phyloP scores from a whole-genome alignment of 1,284 basidiomycete species.

The Sphagnurus paluster region DNA sequence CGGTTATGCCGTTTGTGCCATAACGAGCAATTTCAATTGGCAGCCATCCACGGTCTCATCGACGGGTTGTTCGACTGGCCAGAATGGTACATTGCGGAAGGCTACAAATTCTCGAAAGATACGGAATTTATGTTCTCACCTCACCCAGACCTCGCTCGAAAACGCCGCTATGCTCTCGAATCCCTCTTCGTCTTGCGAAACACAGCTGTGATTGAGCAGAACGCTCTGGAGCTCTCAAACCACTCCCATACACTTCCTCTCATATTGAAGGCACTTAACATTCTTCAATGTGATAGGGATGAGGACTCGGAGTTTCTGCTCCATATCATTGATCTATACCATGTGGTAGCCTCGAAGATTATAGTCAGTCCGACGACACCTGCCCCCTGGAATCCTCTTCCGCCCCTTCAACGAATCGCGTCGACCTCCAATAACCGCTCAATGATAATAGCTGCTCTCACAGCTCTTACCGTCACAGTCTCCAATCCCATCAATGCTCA shows the following conservation, averaged over 20 bases:
- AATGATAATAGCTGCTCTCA: slow-evolving; percentile 65
- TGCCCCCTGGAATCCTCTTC: slow-evolving; percentile 42
- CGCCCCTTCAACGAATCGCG: slow-evolving; percentile 52
- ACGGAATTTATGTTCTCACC: slow-evolving; percentile 53
- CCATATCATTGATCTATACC: slow-evolving; percentile 67
- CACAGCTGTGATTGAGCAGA: slow-evolving; percentile 65
- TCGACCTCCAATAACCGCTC: slow-evolving; percentile 66
- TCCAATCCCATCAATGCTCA: slow-evolving; percentile 58
- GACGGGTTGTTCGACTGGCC: slow-evolving; percentile 83
- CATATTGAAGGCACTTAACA: slow-evolving; percentile 56
- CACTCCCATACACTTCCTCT: slow-evolving; percentile 61
- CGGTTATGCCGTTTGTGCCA: slow-evolving; percentile 73
- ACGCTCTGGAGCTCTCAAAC: slow-evolving; percentile 57
- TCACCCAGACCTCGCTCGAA: slow-evolving; percentile 47
- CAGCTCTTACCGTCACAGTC: slow-evolving; percentile 58
- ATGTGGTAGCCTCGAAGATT: slow-evolving; percentile 46
- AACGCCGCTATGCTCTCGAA: slow-evolving; percentile 69
- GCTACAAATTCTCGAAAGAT: slow-evolving; percentile 43
- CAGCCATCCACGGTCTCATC: slow-evolving; percentile 68
- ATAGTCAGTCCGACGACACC: slow-evolving; percentile 35
- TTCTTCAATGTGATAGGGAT: slow-evolving; percentile 56
- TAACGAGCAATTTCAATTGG: slow-evolving; percentile 72
- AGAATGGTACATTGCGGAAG: slow-evolving; percentile 67
- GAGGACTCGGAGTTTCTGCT: slow-evolving; percentile 68
- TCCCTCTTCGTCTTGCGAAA: slow-evolving; percentile 78